phyloP scores from a whole-genome alignment of 805 yeast species.

The Yarrowia bubula region DNA sequence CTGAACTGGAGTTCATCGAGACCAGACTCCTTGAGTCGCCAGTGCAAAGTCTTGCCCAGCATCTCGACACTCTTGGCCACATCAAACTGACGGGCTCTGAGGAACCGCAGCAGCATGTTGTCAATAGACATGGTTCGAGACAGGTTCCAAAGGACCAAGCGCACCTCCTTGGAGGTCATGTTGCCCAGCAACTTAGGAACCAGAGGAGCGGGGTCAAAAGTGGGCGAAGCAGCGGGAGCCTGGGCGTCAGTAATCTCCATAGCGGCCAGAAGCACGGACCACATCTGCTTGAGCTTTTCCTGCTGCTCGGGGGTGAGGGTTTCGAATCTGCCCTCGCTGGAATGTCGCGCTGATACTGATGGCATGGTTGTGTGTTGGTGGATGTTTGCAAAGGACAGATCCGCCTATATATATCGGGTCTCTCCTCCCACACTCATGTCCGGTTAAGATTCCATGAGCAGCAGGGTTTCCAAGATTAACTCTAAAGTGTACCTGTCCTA shows the following conservation, averaged over 20 bases:
- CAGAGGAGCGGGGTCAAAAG: conserved; percentile 22
- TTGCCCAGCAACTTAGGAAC: not conserved
- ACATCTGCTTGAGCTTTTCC: conserved; percentile 22
- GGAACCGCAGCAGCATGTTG: conserved; percentile 74
- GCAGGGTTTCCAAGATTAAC: conserved; percentile 12
- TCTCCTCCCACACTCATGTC: too few species aligned
- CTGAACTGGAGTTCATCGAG: conserved; percentile 70
- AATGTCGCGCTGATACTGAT: not conserved
- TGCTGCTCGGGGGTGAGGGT: conserved; percentile 24
- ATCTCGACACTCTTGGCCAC: conserved; percentile 71
- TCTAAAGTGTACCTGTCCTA: not conserved
- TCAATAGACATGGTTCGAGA: conserved; percentile 52
- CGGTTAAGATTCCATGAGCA: not conserved
- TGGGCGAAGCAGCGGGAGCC: not conserved
- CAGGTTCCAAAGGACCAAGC: conserved; percentile 37
- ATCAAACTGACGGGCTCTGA: conserved; percentile 94
- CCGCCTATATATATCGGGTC: too few species aligned
- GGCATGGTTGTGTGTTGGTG: not conserved
- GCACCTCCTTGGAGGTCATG: conserved; percentile 28
- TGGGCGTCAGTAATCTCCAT: conserved; percentile 16
- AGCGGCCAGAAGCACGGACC: conserved; percentile 22
- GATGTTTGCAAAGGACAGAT: not conserved
- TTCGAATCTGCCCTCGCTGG: conserved; percentile 15
- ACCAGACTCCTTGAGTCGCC: conserved; percentile 83
- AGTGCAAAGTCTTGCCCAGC: conserved; percentile 82